Evolutionary conservation across 1,284 basidiomycete genomes (phyloP), one percentile per base, ranked within the genome.

Genomic region (Cryptococcus sp.): DNA sequence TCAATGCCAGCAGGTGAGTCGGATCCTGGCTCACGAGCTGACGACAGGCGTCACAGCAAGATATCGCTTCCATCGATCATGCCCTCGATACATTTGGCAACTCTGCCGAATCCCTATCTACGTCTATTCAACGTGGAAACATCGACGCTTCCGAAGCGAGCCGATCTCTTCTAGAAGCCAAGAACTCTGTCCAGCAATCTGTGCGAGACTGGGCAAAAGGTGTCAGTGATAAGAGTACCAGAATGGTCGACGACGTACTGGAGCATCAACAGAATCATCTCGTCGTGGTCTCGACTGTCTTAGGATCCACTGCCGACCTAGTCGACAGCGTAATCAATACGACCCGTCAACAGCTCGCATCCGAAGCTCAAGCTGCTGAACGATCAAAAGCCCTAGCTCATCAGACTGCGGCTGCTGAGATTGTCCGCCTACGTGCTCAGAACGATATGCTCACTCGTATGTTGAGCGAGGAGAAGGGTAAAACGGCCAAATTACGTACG

Each of bases 361-460:
- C 77, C 0, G 83, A 88, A 66, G 77, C 78, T 28, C 77, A 80
- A 49, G 74, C 80, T 10, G 69, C 83, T 3, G 70, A 75, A 21
- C 78, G 82, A 48, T 78, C 82, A 3, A 81, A 82, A 52, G 64
- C 74, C 4, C 68, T 84, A 31, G 78, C 81, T 0, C 77, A 81
- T 11, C 76, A 77, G 43, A 78, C 82, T 3, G 79, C 81, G 0
- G 75, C 79, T 18, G 74, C 78, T 4, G 87, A 91, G 76, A 80
- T 88, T 31, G 66, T 74, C 1, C 82, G 83, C 22, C 77, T 94
- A 19, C 81, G 80, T 54, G 77, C 81, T 45, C 89, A 92, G 67
- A 93, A 93, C 63, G 77, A 78, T n/a, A 71, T 80, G 1, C 78
- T 96, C 25, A 72, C 76, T 1, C 77, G 78, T 22, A 76, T 89